Conservation (phyloP, 2,329 filamentous ascomycete species). For the Botrytis cinerea region DNA sequence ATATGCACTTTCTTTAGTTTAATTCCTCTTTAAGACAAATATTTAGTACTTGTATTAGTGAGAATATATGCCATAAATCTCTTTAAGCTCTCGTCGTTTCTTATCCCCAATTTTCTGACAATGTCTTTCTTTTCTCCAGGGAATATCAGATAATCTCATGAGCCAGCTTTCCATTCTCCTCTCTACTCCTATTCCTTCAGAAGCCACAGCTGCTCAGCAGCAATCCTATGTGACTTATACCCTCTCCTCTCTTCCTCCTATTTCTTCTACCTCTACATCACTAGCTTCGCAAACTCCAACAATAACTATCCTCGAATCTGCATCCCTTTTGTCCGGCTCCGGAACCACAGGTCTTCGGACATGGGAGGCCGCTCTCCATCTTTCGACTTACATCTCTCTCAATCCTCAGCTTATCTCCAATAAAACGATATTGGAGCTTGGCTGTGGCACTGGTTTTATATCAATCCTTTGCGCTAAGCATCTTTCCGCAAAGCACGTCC, state of each 20-base stretch:
- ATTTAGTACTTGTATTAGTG: not conserved
- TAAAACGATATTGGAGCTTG: slow-evolving; percentile 69
- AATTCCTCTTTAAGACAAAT: slow-evolving; percentile 16
- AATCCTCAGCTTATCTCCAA: slow-evolving; percentile 45
- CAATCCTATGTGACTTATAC: slow-evolving; percentile 75
- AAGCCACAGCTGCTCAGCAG: slow-evolving; percentile 66
- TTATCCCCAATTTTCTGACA: slow-evolving; percentile 31
- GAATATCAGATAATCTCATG: slow-evolving; percentile 81
- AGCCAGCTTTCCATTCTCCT: slow-evolving; percentile 66
- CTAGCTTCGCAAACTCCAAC: slow-evolving; percentile 27
- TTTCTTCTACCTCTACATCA: not conserved
- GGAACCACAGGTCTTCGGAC: slow-evolving; percentile 77
- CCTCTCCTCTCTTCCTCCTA: slow-evolving; percentile 30
- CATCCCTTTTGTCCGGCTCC: slow-evolving; percentile 65
- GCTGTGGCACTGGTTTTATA: slow-evolving; percentile 74
- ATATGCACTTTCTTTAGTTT: slow-evolving; percentile 24
- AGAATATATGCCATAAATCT: not conserved
- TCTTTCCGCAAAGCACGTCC: slow-evolving; percentile 58
- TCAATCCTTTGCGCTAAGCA: slow-evolving; percentile 73
- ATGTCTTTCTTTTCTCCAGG: slow-evolving; percentile 53
- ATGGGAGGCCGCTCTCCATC: slow-evolving; percentile 77
- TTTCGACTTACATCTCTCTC: slow-evolving; percentile 66
- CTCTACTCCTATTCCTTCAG: slow-evolving; percentile 61
- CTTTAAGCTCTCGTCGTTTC: not conserved
- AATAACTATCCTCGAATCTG: slow-evolving; percentile 69